phyloP scores from a whole-genome alignment of 2,329 filamentous ascomycete species.

The Pezicula radicicola region DNA sequence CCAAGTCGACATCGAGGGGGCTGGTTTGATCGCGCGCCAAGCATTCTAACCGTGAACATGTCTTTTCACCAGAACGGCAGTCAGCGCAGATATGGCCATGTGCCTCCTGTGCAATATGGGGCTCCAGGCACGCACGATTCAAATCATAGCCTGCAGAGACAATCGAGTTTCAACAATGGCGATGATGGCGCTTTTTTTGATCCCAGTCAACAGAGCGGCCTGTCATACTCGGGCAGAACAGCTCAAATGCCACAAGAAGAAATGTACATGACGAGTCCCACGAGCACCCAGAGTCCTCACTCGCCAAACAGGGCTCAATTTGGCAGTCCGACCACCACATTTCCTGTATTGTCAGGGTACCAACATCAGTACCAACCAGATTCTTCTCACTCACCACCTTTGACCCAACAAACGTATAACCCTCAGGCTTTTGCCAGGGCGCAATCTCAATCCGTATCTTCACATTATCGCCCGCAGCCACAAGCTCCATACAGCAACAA shows the following conservation, averaged over 20 bases:
- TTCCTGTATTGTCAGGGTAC: slow-evolving; percentile 38
- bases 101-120: slow-evolving; percentile 62
- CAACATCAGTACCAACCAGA: slow-evolving; percentile 48
- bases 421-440: slow-evolving; percentile 55
- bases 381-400: slow-evolving; percentile 20
- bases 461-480: slow-evolving; percentile 40
- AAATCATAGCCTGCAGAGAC: slow-evolving; percentile 41
- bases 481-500: slow-evolving; percentile 50
- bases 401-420: slow-evolving; percentile 52
- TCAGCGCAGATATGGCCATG: slow-evolving; percentile 62
- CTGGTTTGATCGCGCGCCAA: slow-evolving; percentile 9
- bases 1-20: slow-evolving; percentile 1
- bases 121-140: slow-evolving; percentile 34
- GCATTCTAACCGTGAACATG: slow-evolving; percentile 38
- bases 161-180: slow-evolving; percentile 72
- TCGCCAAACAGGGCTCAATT: slow-evolving; percentile 22
- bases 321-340: slow-evolving; percentile 15
- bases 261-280: slow-evolving; percentile 50
- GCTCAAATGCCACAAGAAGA: slow-evolving; percentile 46
- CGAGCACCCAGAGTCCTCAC: slow-evolving; percentile 15
- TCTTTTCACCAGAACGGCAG: slow-evolving; percentile 59
- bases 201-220: slow-evolving; percentile 26
- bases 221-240: slow-evolving; percentile 20
- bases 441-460: slow-evolving; percentile 30
- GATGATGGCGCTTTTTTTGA: slow-evolving; percentile 63